These are phyloP conservation scores for Barnettozyma sp. DNA, from an alignment of 805 yeast species.

Conservation along the genomic window DNA sequence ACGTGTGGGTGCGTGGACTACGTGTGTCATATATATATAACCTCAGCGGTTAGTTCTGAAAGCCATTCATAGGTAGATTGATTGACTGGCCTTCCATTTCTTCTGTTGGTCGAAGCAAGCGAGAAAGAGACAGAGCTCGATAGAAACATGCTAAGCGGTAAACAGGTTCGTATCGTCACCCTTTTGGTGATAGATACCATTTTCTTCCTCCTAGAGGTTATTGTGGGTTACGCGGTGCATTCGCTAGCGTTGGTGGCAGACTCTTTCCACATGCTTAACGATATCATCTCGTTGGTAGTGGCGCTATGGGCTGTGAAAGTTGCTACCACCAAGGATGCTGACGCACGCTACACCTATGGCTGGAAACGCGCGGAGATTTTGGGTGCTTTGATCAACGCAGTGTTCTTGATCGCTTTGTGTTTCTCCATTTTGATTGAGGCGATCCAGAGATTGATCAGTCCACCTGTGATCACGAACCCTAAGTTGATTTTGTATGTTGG, in stretches of 20 bases:
- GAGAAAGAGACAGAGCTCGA: too few species aligned
- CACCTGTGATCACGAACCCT: slow-evolving; percentile 78
- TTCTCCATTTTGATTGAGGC: slow-evolving; percentile 91
- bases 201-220: slow-evolving; percentile 81
- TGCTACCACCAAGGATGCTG: slow-evolving; percentile 74
- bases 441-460: slow-evolving; percentile 76
- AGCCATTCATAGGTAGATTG: too few species aligned
- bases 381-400: slow-evolving; percentile 93
- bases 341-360: slow-evolving; percentile 89
- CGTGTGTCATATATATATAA: too few species aligned
- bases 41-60: too few species aligned
- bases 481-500: slow-evolving; percentile 78
- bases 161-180: slow-evolving; percentile 66
- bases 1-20: too few species aligned
- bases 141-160: slow-evolving; percentile 26
- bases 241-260: slow-evolving; percentile 94
- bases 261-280: slow-evolving; percentile 96
- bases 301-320: slow-evolving; percentile 97
- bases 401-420: slow-evolving; percentile 85
- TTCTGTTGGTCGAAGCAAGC: too few species aligned
- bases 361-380: slow-evolving; percentile 97
- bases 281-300: slow-evolving; percentile 78
- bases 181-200: slow-evolving; percentile 68
- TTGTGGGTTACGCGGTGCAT: slow-evolving; percentile 84
- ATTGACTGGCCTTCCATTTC: too few species aligned